Evolutionary conservation across 192 early-diverging fungal genomes (phyloP).

Genomic region (Backusella circina): DNA sequence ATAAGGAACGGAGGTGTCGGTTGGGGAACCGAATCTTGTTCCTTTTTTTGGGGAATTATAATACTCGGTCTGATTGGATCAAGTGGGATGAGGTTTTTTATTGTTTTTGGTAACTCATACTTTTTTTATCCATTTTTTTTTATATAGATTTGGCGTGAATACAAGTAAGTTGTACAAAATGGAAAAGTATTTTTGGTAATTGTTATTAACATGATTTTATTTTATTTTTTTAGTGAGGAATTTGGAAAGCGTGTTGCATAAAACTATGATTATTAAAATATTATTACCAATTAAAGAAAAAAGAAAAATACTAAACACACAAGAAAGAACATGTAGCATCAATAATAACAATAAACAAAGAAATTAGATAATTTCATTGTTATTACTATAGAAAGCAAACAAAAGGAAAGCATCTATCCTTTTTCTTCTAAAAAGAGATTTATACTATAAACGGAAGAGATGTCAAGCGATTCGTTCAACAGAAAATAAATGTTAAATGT

Average conservation of each 20-base stretch:
- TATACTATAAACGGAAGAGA: background rate
- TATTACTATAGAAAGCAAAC: background rate
- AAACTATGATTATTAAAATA: background rate
- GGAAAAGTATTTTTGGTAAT: background rate
- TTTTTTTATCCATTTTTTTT: conserved; percentile 3
- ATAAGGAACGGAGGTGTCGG: background rate
- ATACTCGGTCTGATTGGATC: background rate
- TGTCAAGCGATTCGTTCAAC: background rate
- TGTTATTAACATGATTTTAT: conserved; percentile 6
- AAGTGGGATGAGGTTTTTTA: background rate
- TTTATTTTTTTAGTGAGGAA: conserved; percentile 21
- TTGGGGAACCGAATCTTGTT: background rate
- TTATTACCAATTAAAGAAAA: background rate
- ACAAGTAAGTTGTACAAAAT: conserved; percentile 26
- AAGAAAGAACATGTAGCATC: background rate
- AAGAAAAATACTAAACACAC: background rate
- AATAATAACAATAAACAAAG: background rate
- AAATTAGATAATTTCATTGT: background rate
- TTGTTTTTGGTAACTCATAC: background rate
- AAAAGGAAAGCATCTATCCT: background rate
- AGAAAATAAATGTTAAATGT: background rate
- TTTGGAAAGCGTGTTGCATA: conserved; percentile 19
- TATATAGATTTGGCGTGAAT: conserved; percentile 40
- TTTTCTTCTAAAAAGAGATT: background rate
- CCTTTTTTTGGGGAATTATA: background rate